Evolutionary conservation across 2,329 filamentous ascomycete species (phyloP).

Genomic region (Cadophora malorum): DNA sequence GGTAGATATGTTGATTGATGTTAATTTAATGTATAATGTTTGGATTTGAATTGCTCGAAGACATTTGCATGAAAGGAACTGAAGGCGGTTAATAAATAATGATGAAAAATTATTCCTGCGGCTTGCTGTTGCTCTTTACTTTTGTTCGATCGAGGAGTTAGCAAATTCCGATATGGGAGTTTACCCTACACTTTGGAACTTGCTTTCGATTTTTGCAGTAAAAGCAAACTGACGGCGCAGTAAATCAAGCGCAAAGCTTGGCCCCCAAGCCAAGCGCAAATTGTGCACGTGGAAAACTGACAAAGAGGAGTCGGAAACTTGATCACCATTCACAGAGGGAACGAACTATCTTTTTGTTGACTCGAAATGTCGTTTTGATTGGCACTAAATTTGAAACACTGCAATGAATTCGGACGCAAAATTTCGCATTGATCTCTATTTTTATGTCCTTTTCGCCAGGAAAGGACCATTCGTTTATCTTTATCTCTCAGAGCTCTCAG

Average conservation of each 20-base stretch:
- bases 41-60: background rate
- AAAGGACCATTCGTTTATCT: no score
- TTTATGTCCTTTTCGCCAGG: no score
- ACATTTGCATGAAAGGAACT: background rate
- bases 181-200: no score
- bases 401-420: background rate
- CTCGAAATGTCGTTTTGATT: background rate
- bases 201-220: background rate
- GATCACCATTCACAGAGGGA: constrained; percentile 5
- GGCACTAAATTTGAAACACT: background rate
- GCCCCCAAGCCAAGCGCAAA: no score
- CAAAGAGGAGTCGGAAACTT: background rate
- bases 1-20: background rate
- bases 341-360: constrained; percentile 11
- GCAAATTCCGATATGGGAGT: no score
- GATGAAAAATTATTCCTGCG: no score
- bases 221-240: background rate
- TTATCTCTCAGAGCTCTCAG: no score
- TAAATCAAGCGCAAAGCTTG: no score
- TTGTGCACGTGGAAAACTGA: background rate
- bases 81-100: no score
- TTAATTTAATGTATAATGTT: background rate
- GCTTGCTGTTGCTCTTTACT: no score
- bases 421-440: background rate
- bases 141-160: no score